Evolutionary conservation across 2,329 filamentous ascomycete genomes (phyloP), one percentile per base, ranked within the genome.

Genomic region (Chrysoporthe austroafricana): DNA sequence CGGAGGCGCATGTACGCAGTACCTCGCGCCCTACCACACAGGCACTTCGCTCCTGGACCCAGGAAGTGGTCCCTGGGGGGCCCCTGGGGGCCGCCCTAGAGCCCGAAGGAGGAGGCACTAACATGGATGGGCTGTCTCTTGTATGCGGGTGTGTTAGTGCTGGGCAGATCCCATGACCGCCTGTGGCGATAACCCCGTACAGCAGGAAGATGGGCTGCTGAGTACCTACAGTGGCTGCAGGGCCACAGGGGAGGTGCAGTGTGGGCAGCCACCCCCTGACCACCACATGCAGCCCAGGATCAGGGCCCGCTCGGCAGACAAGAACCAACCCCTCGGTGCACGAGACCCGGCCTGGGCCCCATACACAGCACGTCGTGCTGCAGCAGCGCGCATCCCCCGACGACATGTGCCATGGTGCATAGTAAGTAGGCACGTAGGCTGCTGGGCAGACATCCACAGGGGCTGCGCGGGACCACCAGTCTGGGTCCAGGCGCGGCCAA

Each of bases 221-320:
- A 18, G 21, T 7, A 34, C 21, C 4, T 39, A 4, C 50, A 13
- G 16, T 32, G 50, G 21, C 32, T 16, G 50, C 50, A 54, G 13
- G 36, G 36, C 36, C 36, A 5, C 36, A 6, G 36, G 5, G 36
- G 36, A 39, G 9, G 26, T 26, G 36, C 36, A 39, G 36, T 1
- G 9, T 9, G 5, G 36, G 6, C 36, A 39, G 36, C 36, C 36
- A 54, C 21, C 57, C 57, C 57, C 57, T 60, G 57, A 60, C 57
- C 9, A 32, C 57, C 57, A 60, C 57, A 44, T 60, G 57, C 57
- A 4, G n/a, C 39, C 57, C 21, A 44, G 57, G 57, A 59, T 44
- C 13, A 26, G 39, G 57, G 26, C 26, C 50, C 50, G 21, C 50
- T 54, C 50, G 11, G 34, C 54, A 57, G 21, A 46, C 18, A 46